Base-by-base conservation (phyloP, 1,284 basidiomycete genomes). In the Phellopilus nigrolimitatus region DNA sequence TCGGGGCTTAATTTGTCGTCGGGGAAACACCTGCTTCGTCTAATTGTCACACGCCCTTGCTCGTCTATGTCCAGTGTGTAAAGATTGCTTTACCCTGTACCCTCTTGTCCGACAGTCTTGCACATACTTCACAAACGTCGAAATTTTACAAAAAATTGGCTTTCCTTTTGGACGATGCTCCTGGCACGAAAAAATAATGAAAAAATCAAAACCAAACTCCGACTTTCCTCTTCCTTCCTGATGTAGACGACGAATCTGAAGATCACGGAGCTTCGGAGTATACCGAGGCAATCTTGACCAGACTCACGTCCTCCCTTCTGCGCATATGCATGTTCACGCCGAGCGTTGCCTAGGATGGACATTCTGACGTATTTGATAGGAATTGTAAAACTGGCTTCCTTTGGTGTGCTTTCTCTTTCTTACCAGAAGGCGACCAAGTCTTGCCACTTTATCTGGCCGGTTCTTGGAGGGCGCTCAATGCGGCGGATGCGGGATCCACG, bases 41-140 rank as follows among this genome's bases (percentile, higher is more conserved):
- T 49, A 43, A 34, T 54, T 54, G 44, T 52, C 43, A 38, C 40
- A 38, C 52, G 41, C 39, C 24, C 42, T 49, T 24, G 21, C 25
- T 44, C 52, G 47, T 49, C 31, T 54, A 34, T 21, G 28, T 49
- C 37, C 47, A 38, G 36, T 41, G 52, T 54, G 47, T 54, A 54
- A 44, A 40, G 52, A 45, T 49, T 48, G 44, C 41, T 49, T 49
- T 42, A 30, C 12, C 31, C 52, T 54, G 46, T 49, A 54, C 40
- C 41, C 36, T 48, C 30, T 40, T 54, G 43, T 49, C 27, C 46
- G 38, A 45, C 51, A 38, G 49, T 47, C 51, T 39, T 53, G 51
- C 51, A 48, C 46, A 30, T 49, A 49, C 25, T 54, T 43, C 44
- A 21, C 52, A 49, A 21, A 44, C 47, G 13, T 38, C 47, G 34